Base-by-base conservation (phyloP, 768 basidiomycete species). In the Russula sp. region DNA sequence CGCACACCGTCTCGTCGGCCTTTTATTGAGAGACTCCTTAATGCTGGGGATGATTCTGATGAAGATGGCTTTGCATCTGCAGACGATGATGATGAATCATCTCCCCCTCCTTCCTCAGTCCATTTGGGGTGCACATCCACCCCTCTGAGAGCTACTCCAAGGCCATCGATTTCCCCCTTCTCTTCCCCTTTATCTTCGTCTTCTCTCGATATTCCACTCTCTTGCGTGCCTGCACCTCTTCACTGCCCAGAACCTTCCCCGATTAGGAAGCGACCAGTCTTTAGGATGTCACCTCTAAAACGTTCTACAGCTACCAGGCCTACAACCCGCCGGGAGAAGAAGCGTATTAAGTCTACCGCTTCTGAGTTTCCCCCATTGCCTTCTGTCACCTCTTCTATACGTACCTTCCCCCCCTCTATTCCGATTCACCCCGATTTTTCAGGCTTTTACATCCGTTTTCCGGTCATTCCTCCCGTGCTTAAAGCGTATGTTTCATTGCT, bases 401-500 rank as follows among this genome's bases (percentile, higher is more conserved):
- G 89, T 58, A 77, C 75, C 8, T 79, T 90, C 56, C 85, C 86
- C 2, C 61, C 73, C 8, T 48, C 71, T 47, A 66, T 88, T 56
- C 73, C 79, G 45, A 74, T 80, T 51, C 76, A 81, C 25, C 62
- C 75, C 2, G 72, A 74, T 35, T 89, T 85, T 67, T 73, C 83
- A 43, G 78, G 85, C 20, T 81, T 88, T 64, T 92, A 92, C 70
- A 74, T 86, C 58, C 81, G 83, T 8, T 92, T 88, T 69, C 85
- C 87, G 6, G 76, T 79, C 57, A 85, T 84, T 72, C 63, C 76
- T 70, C 53, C 29, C 32, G 50, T 59, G 58, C 56, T 43, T 60
- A 63, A 41, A 9, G 50, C 54, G 39, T 58, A 54, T 32, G 53
- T 14, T 41, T 22, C n/a, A 13, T 16, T n/a, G 10, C n/a, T 20